Evolutionary conservation across 129 eudicot genomes (phyloP).

Genomic region (Glebionis coronaria): DNA sequence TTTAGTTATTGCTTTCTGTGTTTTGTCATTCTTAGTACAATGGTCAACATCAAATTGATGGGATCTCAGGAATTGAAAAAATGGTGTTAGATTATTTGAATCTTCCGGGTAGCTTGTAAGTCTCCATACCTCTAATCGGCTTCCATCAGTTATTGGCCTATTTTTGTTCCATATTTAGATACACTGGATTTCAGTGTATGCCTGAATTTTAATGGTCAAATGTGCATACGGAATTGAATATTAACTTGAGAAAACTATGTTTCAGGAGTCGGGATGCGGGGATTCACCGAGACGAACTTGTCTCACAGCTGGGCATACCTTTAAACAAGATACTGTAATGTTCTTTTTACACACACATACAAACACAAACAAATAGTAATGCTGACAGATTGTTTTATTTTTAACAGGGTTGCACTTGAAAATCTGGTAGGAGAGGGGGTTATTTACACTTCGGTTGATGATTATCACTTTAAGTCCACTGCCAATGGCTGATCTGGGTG

Average conservation of each 20-base stretch:
- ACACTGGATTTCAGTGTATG: not conserved
- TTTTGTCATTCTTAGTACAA: slow-evolving; percentile 34
- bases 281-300: slow-evolving; percentile 64
- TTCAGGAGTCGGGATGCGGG: slow-evolving; percentile 67
- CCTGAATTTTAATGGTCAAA: not conserved
- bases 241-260: not conserved
- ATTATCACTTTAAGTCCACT: slow-evolving; percentile 52
- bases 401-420: slow-evolving; percentile 43
- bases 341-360: slow-evolving; percentile 11
- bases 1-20: not conserved
- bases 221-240: not conserved
- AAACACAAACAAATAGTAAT: not conserved
- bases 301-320: slow-evolving; percentile 40
- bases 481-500: slow-evolving; percentile 31
- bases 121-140: slow-evolving; percentile 3
- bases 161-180: not conserved
- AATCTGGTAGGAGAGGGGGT: slow-evolving; percentile 58
- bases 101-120: slow-evolving; percentile 64
- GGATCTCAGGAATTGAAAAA: slow-evolving; percentile 43
- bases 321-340: slow-evolving; percentile 45
- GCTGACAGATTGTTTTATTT: not conserved
- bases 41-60: slow-evolving; percentile 41
- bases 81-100: slow-evolving; percentile 50
- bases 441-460: slow-evolving; percentile 64
- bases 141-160: not conserved